Evolutionary conservation across 2,329 filamentous ascomycete genomes (phyloP).

Genomic region (Arthrobotrys conoides): DNA sequence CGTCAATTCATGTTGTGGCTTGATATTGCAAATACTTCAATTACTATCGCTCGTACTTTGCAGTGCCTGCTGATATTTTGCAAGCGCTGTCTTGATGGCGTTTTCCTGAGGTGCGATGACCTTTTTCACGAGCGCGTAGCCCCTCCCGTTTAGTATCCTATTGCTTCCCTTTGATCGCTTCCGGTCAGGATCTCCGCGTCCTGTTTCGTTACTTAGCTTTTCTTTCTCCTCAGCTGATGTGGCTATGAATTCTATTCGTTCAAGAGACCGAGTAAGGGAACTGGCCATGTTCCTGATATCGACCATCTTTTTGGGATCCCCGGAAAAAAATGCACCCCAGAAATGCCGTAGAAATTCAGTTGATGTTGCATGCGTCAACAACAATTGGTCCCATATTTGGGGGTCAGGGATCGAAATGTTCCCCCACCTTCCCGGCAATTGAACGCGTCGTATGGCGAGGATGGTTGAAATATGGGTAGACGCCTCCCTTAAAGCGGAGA

Average conservation of each 20-base stretch:
- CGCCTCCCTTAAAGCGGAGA: constrained; percentile 47
- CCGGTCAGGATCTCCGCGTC: constrained; percentile 79
- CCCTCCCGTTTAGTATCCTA: neutral
- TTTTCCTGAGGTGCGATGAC: constrained; percentile 40
- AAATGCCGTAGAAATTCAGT: constrained; percentile 98
- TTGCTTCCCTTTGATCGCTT: constrained; percentile 68
- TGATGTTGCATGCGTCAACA: constrained; percentile 88
- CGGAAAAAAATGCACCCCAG: constrained; percentile 91
- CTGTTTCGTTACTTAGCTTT: constrained; percentile 75
- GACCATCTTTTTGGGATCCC: constrained; percentile 82
- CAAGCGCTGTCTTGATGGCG: constrained; percentile 41
- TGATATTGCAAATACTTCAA: neutral
- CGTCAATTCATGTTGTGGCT: neutral
- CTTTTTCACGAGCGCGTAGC: constrained; percentile 28
- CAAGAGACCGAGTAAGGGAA: constrained; percentile 81
- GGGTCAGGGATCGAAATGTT: constrained; percentile 48
- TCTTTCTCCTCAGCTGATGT: constrained; percentile 83
- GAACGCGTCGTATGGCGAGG: constrained; percentile 39
- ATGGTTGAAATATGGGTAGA: constrained; percentile 56
- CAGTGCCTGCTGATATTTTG: constrained; percentile 44
- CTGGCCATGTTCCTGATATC: constrained; percentile 87
- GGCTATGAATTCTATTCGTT: constrained; percentile 84
- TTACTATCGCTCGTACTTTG: constrained; percentile 23
- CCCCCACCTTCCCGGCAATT: constrained; percentile 67
- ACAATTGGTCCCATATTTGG: constrained; percentile 74